phyloP scores from a whole-genome alignment of 352 stramenopile species.

The Phytophthora crassamura region DNA sequence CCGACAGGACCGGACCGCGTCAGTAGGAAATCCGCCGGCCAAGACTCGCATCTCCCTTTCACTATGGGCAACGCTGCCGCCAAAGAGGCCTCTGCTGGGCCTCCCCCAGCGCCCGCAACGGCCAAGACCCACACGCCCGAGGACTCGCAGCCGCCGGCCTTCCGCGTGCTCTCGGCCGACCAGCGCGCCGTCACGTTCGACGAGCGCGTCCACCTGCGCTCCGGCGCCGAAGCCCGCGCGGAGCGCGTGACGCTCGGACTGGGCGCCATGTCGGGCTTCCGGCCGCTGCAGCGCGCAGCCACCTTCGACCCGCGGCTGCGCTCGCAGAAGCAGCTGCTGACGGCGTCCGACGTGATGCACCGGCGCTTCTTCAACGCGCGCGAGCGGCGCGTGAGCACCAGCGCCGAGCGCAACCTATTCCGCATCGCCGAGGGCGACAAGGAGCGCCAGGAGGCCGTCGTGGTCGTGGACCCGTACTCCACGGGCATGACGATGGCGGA shows the following conservation, averaged over 20 bases:
- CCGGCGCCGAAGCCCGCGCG: conserved; percentile 13
- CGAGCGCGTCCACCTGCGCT: conserved; percentile 75
- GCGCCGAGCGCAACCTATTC: conserved; percentile 52
- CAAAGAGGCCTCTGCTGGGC: conserved; percentile 25
- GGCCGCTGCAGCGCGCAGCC: conserved; percentile 74
- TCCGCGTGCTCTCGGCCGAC: conserved; percentile 71
- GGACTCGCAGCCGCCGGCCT: conserved; percentile 30
- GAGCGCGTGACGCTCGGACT: conserved; percentile 57
- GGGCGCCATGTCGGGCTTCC: conserved; percentile 71
- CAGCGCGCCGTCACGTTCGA: conserved; percentile 87
- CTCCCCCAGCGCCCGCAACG: conserved; percentile 8
- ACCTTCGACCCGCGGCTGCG: conserved; percentile 83
- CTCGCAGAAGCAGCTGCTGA: conserved; percentile 61
- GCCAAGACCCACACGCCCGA: background rate
- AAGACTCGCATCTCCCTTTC: conserved; percentile 3
- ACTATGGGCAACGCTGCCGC: conserved; percentile 40
- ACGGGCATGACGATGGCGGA: conserved; percentile 94
- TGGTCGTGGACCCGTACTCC: conserved; percentile 96
- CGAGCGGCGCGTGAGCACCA: conserved; percentile 55
- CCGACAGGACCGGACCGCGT: background rate
- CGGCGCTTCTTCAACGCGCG: conserved; percentile 86
- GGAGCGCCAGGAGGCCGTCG: conserved; percentile 66
- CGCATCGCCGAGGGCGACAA: conserved; percentile 60
- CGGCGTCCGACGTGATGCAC: conserved; percentile 82
- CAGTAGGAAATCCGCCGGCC: conserved; percentile 25